Evolutionary conservation across 1,284 basidiomycete species (phyloP).

Genomic region (Mycena citricolor): DNA sequence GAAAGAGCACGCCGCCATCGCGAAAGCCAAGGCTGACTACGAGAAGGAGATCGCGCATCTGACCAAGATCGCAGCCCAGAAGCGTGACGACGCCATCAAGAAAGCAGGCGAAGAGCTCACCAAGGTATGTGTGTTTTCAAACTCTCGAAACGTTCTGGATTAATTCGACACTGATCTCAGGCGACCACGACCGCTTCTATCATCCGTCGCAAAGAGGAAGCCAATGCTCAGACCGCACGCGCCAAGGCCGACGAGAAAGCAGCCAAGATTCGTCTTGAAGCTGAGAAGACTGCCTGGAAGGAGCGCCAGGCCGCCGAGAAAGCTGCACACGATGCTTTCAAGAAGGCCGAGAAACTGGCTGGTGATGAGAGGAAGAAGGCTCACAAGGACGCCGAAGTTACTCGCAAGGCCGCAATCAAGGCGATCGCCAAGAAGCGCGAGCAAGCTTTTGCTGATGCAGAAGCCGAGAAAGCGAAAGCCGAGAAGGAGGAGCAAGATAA

Average conservation of each 20-base stretch:
- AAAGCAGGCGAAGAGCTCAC: conserved; percentile 10
- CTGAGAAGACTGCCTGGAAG: conserved; percentile 16
- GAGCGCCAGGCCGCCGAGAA: conserved; percentile 14
- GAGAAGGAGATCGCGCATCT: conserved; percentile 15
- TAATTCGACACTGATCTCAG: no score
- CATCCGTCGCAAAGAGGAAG: conserved; percentile 17
- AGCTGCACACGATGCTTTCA: conserved; percentile 6
- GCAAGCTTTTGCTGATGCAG: no score
- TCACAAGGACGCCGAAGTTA: no score
- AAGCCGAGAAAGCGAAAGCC: conserved; percentile 10
- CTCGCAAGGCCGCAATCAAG: no score
- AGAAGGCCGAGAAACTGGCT: conserved; percentile 9
- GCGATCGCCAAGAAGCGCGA: no score
- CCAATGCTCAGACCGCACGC: conserved; percentile 9
- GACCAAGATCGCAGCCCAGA: conserved; percentile 17
- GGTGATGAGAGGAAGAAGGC: conserved; percentile 8
- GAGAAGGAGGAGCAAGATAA: conserved; percentile 1
- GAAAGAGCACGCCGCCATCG: conserved; percentile 12
- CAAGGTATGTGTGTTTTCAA: conserved; percentile 5
- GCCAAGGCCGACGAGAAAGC: conserved; percentile 16
- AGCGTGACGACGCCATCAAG: conserved; percentile 18
- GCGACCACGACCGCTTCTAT: conserved; percentile 16
- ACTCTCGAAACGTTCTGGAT: background rate
- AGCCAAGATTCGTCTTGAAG: conserved; percentile 5
- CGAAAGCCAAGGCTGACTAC: conserved; percentile 13